A percentile compares a stretch with the other conserved stretches of the same genome.
Conservation (phyloP, 345 rosid species). For the Mallotus nudiflorus region DNA sequence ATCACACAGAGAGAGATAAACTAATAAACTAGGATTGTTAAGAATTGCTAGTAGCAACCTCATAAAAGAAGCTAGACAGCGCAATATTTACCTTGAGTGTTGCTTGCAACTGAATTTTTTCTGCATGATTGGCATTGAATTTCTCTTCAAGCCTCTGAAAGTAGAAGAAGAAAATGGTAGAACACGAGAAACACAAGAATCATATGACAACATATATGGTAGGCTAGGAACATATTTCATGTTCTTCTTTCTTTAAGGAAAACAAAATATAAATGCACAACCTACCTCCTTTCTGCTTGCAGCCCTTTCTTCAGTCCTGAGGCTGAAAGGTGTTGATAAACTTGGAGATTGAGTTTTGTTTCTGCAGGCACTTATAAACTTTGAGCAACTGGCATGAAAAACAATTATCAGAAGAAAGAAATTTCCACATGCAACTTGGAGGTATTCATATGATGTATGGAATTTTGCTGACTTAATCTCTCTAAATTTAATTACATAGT, state of each 20-base stretch:
- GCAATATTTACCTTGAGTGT: conserved; percentile 42
- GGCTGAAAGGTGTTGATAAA: conserved; percentile 60
- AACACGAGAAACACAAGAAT: not conserved
- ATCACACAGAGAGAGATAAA: no score
- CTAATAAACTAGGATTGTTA: no score
- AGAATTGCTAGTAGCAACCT: not conserved
- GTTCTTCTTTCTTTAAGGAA: not conserved
- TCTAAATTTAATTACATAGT: no score
- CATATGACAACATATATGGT: not conserved
- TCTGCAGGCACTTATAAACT: conserved; percentile 54
- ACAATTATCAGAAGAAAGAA: conserved; percentile 18
- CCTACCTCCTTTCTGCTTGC: conserved; percentile 79
- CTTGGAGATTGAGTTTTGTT: conserved; percentile 62
- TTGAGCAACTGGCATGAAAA: conserved; percentile 51
- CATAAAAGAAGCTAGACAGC: not conserved
- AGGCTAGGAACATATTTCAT: not conserved
- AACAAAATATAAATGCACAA: not conserved
- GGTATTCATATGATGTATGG: not conserved
- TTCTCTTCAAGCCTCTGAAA: conserved; percentile 79
- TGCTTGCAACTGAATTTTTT: conserved; percentile 50
- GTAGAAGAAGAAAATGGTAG: conserved; percentile 5
- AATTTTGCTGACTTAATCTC: not conserved
- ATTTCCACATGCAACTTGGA: not conserved
- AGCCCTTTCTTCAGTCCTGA: conserved; percentile 83
- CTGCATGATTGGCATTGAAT: conserved; percentile 54